phyloP scores from a whole-genome alignment of 768 basidiomycete genomes.

The Auricularia heimuer region DNA sequence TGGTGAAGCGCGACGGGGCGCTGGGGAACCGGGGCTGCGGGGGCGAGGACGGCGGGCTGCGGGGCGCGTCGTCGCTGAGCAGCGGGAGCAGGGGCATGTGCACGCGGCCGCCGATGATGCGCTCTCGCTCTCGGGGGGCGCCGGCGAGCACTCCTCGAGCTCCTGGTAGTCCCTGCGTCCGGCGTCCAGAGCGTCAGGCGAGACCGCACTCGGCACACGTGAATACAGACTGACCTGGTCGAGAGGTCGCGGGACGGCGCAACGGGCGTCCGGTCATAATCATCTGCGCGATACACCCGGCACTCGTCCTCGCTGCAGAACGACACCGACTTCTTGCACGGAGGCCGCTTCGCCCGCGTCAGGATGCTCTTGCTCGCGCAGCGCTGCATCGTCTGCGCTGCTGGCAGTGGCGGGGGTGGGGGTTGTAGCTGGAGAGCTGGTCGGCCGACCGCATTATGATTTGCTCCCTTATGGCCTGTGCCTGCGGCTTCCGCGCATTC shows the following conservation, averaged over 20 bases:
- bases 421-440: no score
- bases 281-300: background rate
- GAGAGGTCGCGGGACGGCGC: background rate
- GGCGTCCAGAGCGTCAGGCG: background rate
- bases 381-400: no score
- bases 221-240: background rate
- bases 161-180: background rate
- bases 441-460: no score
- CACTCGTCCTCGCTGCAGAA: conserved; percentile 1
- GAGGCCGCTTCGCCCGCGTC: background rate
- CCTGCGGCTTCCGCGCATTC: no score
- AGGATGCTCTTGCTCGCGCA: background rate
- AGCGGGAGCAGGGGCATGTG: background rate
- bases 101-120: background rate
- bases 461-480: no score
- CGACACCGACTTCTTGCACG: background rate
- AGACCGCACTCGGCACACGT: background rate
- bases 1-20: background rate
- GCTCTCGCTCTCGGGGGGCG: background rate
- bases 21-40: background rate
- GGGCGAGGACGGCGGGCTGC: background rate
- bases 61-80: background rate
- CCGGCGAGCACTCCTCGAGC: background rate
- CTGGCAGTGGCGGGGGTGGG: no score
- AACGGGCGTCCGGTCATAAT: background rate